phyloP scores from a whole-genome alignment of 768 basidiomycete genomes.

The Rhizopogon vesiculosus region DNA sequence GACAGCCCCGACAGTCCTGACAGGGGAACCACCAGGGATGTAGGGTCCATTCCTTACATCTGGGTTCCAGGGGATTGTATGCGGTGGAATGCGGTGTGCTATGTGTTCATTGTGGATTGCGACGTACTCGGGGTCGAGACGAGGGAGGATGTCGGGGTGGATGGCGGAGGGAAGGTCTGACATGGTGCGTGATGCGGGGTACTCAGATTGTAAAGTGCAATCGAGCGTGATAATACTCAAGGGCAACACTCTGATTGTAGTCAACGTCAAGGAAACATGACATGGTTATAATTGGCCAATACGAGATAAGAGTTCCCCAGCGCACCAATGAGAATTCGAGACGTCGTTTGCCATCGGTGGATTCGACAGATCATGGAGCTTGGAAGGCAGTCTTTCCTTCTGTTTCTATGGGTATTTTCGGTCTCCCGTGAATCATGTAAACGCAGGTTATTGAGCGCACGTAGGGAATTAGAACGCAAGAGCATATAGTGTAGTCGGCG shows the following conservation, averaged over 20 bases:
- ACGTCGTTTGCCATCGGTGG: no score
- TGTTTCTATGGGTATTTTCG: no score
- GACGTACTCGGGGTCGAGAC: conserved; percentile 61
- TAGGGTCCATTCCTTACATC: conserved; percentile 44
- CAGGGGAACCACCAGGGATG: conserved; percentile 38
- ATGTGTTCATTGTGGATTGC: conserved; percentile 50
- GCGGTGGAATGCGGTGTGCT: conserved; percentile 40
- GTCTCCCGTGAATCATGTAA: no score
- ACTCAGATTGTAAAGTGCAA: not conserved
- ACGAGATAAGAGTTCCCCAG: not conserved
- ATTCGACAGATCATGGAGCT: no score
- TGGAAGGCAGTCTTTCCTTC: no score
- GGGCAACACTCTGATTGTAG: not conserved
- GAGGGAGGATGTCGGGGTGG: conserved; percentile 51
- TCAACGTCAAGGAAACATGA: conserved; percentile 7
- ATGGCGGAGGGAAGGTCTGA: conserved; percentile 39
- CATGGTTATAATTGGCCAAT: conserved; percentile 7
- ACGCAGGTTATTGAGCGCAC: no score
- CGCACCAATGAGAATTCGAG: not conserved
- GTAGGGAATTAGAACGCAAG: no score
- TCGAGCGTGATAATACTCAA: not conserved
- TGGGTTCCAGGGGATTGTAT: conserved; percentile 59
- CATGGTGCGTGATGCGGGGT: conserved; percentile 3
- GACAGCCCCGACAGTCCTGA: no score
- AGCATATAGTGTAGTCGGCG: no score